Conservation (phyloP, 345 rosid species). For the Ceriops decandra region DNA sequence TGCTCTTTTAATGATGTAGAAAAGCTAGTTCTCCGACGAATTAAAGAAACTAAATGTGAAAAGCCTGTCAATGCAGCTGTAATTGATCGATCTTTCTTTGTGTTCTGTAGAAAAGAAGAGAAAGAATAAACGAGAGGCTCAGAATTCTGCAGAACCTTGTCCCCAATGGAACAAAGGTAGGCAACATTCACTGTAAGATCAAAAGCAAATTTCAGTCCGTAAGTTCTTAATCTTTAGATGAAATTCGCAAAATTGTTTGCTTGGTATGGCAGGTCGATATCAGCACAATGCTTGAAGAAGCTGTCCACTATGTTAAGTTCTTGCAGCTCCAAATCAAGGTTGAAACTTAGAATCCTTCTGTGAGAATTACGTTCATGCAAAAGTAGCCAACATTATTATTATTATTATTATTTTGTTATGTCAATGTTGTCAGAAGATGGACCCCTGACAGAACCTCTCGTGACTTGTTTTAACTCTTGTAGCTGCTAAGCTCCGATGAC, state of each 20-base stretch:
- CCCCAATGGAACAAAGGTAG: slow-evolving; percentile 89
- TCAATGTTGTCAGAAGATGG: no score
- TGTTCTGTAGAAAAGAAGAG: slow-evolving; percentile 74
- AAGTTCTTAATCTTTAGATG: background rate
- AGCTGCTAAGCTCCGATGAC: slow-evolving; percentile 88
- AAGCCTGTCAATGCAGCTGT: background rate
- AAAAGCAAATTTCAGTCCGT: background rate
- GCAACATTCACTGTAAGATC: background rate
- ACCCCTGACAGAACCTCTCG: background rate
- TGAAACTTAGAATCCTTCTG: slow-evolving; percentile 5
- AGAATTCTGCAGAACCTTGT: slow-evolving; percentile 72
- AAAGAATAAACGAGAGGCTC: slow-evolving; percentile 77
- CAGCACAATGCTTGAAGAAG: slow-evolving; percentile 97
- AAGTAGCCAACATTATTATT: background rate
- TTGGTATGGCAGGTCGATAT: slow-evolving; percentile 61
- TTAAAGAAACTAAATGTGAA: background rate
- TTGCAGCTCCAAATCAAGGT: slow-evolving; percentile 85
- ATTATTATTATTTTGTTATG: no score
- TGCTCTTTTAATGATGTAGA: no score
- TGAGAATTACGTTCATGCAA: background rate
- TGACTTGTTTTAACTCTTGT: slow-evolving; percentile 9
- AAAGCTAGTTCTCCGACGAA: background rate
- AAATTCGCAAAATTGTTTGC: slow-evolving; percentile 3
- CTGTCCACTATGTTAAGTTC: slow-evolving; percentile 80
- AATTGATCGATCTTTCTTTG: background rate